Evolutionary conservation across 1,139 yeast genomes (phyloP), one percentile per base, ranked within the genome.

Genomic region (Sugiyamaella sp.): DNA sequence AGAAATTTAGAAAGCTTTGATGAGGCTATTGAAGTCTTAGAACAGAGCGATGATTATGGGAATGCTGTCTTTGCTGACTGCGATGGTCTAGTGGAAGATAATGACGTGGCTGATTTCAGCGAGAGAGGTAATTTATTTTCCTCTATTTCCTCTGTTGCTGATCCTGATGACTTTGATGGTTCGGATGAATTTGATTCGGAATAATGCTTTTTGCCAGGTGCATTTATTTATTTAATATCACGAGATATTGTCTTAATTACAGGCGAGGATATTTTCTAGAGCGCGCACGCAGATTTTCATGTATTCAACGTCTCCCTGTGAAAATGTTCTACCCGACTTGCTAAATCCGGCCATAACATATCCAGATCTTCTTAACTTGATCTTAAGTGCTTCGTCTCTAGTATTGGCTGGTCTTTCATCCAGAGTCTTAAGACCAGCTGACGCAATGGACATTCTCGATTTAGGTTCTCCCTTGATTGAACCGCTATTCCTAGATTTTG

Each of bases 281-380:
- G 71, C 70, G 20, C 58, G 57, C 10, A 63, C 67, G 39, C 70
- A 68, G 10, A 65, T 60, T 53, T 69, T 68, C 65, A 82, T 74
- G 46, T 74, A 75, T 42, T 82, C 81, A 25, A 83, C 72, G 51
- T 75, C 75, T 2, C 73, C 75, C 0, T 74, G 74, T 10, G 71
- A 65, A 49, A 80, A 71, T 2, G 63, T 67, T 9, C 71, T 68
- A 22, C 67, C 65, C 0, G 56, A 53, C 38, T 72, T 69, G 49
- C 73, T 73, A 62, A 82, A 81, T 10, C 79, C 76, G 1, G 80
- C 82, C 60, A 85, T 72, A 40, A 84, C 64, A 59, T 74, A 84
- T 0, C 89, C 89, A 0, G 86, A 85, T 14, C 80, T 74, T 57
- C 80, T 73, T 55, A 78, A 70, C 58, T 74, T 78, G 12, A 82